Evolutionary conservation across 192 early-diverging fungal species (phyloP).

Genomic region (Coemansia sp.): DNA sequence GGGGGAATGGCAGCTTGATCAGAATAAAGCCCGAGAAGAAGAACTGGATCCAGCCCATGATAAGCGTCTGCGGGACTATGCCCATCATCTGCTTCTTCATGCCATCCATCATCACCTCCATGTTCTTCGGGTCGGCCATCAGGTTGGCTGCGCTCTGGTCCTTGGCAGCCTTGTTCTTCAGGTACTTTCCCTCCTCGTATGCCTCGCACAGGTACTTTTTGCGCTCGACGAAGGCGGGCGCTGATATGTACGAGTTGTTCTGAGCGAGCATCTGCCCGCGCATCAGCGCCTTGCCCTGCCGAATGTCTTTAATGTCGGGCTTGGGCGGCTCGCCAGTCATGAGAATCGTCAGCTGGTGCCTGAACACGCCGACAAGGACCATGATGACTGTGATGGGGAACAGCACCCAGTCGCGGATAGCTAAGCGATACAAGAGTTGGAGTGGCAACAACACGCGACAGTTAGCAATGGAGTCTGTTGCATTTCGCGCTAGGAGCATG

Average conservation of each 20-base stretch:
- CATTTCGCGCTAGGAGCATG: neutral
- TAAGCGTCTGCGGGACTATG: slow-evolving; percentile 97
- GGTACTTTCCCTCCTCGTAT: slow-evolving; percentile 77
- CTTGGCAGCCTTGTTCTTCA: slow-evolving; percentile 77
- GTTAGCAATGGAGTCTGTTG: neutral
- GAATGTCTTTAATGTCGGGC: slow-evolving; percentile 72
- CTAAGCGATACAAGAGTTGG: slow-evolving; percentile 21
- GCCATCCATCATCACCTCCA: slow-evolving; percentile 96
- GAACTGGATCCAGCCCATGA: slow-evolving; percentile 99
- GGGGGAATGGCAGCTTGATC: slow-evolving; percentile 94
- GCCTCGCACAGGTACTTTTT: slow-evolving; percentile 70
- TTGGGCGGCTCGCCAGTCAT: slow-evolving; percentile 79
- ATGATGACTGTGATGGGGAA: slow-evolving; percentile 97
- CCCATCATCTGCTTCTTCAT: slow-evolving; percentile 98
- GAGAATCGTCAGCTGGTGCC: slow-evolving; percentile 90
- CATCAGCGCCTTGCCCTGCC: slow-evolving; percentile 80
- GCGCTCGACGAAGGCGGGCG: slow-evolving; percentile 68
- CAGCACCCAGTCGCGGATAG: slow-evolving; percentile 90
- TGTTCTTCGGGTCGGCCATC: slow-evolving; percentile 87
- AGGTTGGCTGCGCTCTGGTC: slow-evolving; percentile 66
- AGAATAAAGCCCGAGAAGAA: slow-evolving; percentile 98
- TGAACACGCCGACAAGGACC: slow-evolving; percentile 93
- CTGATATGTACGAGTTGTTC: slow-evolving; percentile 66
- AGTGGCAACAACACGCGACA: neutral
- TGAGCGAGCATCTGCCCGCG: slow-evolving; percentile 70